Evolutionary conservation across 2,329 filamentous ascomycete genomes (phyloP), one percentile per base, ranked within the genome.

Genomic region (Cordyceps farinosa): DNA sequence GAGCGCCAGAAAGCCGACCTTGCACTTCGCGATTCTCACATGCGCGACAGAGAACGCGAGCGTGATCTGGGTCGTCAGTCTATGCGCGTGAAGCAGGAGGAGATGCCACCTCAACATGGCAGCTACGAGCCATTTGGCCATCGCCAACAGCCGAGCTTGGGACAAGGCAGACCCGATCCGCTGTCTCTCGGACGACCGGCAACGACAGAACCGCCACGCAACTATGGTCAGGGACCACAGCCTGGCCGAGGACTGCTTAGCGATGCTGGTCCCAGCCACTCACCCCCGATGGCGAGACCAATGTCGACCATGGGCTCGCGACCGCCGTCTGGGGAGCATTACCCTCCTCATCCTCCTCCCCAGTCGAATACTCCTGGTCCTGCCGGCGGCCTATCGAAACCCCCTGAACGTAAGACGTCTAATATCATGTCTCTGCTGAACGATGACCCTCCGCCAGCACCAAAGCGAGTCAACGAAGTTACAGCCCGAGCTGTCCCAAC

Each of bases 351-450:
- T 62, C 69, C 70, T 47, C 69, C 73, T 29, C 72, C 75, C 15
- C 72, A 72, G 47, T 42, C 58, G 9, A 56, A 54, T 58, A 48
- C 66, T 60, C 50, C 67, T 50, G 66, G 66, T 71, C 22, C 77
- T 70, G 5, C 32, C 17, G n/a, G 75, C 76, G 3, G 76, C 76
- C 9, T 76, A 34, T 71, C 78, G 29, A 73, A 78, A 34, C 73
- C 78, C 45, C 71, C 81, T 2, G 82, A 84, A 53, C 79, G 82
- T n/a, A 88, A 87, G 75, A 86, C 81, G 8, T 87, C 85, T 15
- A 88, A 78, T 66, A 80, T 89, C 65, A 86, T 87, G 81, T 84
- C 84, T 0, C 72, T 89, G 65, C 77, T 89, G 3, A 87, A 87
- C 67, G 84, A 87, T 65, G 86, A 87, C 60, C 79, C 81, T 8